Evolutionary conservation across 1,284 basidiomycete species (phyloP).

Genomic region (Mycosarcoma maydis): DNA sequence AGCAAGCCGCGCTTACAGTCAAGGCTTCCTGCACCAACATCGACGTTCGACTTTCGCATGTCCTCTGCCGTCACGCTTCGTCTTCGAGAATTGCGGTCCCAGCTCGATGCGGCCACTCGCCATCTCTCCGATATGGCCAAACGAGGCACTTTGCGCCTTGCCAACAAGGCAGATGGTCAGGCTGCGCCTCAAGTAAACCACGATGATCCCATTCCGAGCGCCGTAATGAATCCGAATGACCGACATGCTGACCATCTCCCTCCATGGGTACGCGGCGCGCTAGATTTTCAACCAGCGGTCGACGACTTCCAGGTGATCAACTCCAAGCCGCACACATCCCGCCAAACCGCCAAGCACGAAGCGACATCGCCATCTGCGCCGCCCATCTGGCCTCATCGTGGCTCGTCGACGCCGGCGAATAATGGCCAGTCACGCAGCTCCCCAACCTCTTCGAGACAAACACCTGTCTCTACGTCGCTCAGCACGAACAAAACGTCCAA

Average conservation of each 20-base stretch:
- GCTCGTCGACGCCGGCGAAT: constrained; percentile 4
- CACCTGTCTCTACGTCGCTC: not conserved
- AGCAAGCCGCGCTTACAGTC: not conserved
- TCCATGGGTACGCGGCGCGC: constrained; percentile 10
- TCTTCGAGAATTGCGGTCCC: constrained; percentile 55
- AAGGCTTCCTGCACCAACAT: constrained; percentile 4
- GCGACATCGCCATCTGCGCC: not conserved
- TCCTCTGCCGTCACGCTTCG: constrained; percentile 59
- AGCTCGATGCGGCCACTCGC: constrained; percentile 28
- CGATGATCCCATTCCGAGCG: not conserved
- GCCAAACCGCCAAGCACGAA: not conserved
- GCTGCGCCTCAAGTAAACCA: not conserved
- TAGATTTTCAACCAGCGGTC: constrained; percentile 3
- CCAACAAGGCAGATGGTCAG: not conserved
- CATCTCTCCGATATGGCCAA: constrained; percentile 6
- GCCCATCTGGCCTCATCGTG: not conserved
- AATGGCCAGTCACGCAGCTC: not conserved
- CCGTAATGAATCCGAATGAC: not conserved
- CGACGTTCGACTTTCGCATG: constrained; percentile 30
- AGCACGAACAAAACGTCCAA: constrained; percentile 6
- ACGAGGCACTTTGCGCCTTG: not conserved
- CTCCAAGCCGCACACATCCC: not conserved
- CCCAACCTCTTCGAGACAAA: not conserved
- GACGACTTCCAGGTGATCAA: not conserved
- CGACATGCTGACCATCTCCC: constrained; percentile 3